A percentile compares a stretch with the other conserved stretches of the same genome.
These are phyloP conservation scores for Blastosporella zonata DNA, from an alignment of 1,284 basidiomycete species.

Conservation along the genomic window DNA sequence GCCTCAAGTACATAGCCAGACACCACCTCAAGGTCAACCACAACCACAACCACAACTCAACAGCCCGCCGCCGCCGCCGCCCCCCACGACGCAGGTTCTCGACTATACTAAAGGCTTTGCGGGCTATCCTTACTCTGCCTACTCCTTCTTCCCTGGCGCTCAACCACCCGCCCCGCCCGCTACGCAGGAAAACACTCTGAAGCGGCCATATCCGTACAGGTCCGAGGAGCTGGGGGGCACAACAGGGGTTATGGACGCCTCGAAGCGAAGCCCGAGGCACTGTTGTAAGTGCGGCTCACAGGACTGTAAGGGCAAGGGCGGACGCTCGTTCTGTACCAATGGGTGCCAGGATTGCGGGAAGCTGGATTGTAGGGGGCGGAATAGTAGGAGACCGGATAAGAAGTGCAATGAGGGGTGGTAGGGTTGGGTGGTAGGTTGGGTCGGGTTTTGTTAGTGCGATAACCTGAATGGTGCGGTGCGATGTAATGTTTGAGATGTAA, in stretches of 20 bases:
- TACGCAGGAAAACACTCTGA: slow-evolving; percentile 5
- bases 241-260: slow-evolving; percentile 10
- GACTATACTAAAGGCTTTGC: slow-evolving; percentile 16
- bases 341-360: slow-evolving; percentile 74
- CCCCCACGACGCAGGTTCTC: slow-evolving; percentile 7
- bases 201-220: slow-evolving; percentile 22
- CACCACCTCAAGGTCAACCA: background rate
- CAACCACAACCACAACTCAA: background rate
- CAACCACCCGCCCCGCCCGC: background rate
- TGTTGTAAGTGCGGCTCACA: slow-evolving; percentile 73
- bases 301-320: slow-evolving; percentile 76
- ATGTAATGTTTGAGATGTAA: too few species aligned
- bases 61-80: slow-evolving; percentile 5
- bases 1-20: background rate
- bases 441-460: background rate
- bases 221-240: background rate
- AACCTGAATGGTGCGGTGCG: background rate
- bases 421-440: background rate
- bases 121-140: slow-evolving; percentile 14
- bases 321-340: slow-evolving; percentile 63
- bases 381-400: slow-evolving; percentile 70
- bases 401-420: slow-evolving; percentile 53
- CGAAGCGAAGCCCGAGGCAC: slow-evolving; percentile 42
- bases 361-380: slow-evolving; percentile 67
- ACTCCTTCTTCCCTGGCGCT: slow-evolving; percentile 13